Evolutionary conservation across 225 moss, liverwort and hornwort species (phyloP), one percentile per base, ranked within the genome.

Genomic region (Pseudoscleropodium purum): DNA sequence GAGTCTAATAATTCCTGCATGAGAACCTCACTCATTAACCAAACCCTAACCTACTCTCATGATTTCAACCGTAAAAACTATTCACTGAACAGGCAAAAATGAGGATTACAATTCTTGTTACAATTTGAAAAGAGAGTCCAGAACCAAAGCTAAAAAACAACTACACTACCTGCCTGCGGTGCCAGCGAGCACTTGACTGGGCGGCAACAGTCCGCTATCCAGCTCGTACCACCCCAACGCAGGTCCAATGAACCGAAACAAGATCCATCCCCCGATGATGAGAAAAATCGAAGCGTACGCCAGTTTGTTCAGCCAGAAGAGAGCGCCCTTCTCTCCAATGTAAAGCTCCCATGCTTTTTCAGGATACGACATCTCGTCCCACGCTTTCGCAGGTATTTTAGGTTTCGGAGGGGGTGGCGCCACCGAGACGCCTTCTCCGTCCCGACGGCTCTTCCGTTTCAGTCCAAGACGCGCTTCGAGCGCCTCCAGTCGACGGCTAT

Each of bases 251-350:
- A 99, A 99, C 73, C 99, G 90, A 87, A 99, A 99, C n/a, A 89
- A 41, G 80, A 99, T 97, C 99, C 99, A 99, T 14, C 92, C 95
- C 70, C 97, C 99, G n/a, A 97, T 96, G 88, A 99, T 84, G 29
- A 89, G 11, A 52, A 70, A 99, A 70, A 99, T 97, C 30, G 97
- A 90, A 8, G 94, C 97, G 63, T 99, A 99, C 5, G 99, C 99
- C 59, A 97, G 83, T 90, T 99, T 99, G 89, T 99, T 99, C 25
- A 99, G 90, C 97, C 97, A 99, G 82, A 95, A 99, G 82, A 99
- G 89, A 79, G 94, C 59, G 21, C 99, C 99, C 68, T 93, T 96
- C 57, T 99, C 97, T 75, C 96, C 95, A 7, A 96, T 95, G 86
- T 97, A 99, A 18, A 96, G 37, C 49, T 92, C 93, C 99, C 97